Base-by-base conservation (phyloP, 805 yeast genomes). In the Lipomyces kockii region DNA sequence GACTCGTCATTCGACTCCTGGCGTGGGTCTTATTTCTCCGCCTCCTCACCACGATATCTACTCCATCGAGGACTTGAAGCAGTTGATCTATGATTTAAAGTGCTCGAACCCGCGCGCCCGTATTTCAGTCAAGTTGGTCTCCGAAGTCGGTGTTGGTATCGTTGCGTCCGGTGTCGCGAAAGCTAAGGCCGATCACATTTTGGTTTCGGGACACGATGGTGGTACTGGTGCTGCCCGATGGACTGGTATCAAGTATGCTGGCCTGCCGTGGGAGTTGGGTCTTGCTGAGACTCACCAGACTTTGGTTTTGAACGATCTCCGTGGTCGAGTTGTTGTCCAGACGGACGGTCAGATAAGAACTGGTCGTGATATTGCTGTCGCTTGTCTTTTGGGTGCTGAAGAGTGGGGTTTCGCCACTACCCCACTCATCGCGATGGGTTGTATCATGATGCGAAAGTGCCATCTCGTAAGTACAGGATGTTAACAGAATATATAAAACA, bases 201-300 rank as follows among this genome's bases (percentile, higher is more conserved):
- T 94, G 77, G 91, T 94, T 72, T 91, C 97, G 68, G 98, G 98
- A 76, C 98, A 96, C 77, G 98, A 94, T 80, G 99, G 99, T 86
- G 99, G 99, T 83, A 94, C 99, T 66, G 99, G 99, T 88, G 99
- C 99, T 67, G 94, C 97, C 68, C 87, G 96, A 79, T 91, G 96
- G 92, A 93, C 98, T 25, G 95, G 97, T 78, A 92, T 94, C 78
- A 93, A 93, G 79, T 89, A 93, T 78, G 97, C 99, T 66, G 98
- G 99, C 80, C 85, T 94, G 73, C 98, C 99, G 60, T 94, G 99
- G 99, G 99, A 94, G 80, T 85, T 94, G 74, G 99, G 99, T 77
- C 85, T 94, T 71, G 98, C 98, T 67, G 99, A 94, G 83, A 90
- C 98, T 25, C 99, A 94, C 78, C 99, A 94, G 83, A 95, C 99